A percentile compares a stretch with the other conserved stretches of the same genome.
These are phyloP conservation scores for Ustilago cynodontis DNA, from an alignment of 1,284 basidiomycete genomes.

Conservation along the genomic window DNA sequence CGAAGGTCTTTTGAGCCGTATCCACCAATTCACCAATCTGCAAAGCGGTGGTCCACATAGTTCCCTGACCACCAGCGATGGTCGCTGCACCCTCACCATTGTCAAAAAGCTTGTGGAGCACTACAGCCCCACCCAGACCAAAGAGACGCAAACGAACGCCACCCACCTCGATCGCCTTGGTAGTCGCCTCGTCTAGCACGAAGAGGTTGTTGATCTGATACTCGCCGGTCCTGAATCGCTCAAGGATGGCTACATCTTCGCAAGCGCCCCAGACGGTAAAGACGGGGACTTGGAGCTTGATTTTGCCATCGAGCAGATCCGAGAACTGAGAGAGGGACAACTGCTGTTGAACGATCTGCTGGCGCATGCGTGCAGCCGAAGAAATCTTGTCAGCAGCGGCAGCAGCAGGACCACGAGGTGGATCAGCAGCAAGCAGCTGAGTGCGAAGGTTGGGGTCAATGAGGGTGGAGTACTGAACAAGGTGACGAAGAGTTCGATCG, in stretches of 20 bases:
- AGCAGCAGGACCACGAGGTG: slow-evolving; percentile 55
- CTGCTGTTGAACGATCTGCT: slow-evolving; percentile 68
- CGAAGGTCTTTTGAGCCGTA: slow-evolving; percentile 89
- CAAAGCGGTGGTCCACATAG: slow-evolving; percentile 98
- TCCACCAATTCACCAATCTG: slow-evolving; percentile 98
- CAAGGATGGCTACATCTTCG: slow-evolving; percentile 91
- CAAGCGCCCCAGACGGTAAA: slow-evolving; percentile 98
- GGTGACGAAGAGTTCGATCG: slow-evolving; percentile 90
- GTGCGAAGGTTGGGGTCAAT: slow-evolving; percentile 84
- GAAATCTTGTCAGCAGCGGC: slow-evolving; percentile 33
- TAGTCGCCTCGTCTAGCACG: slow-evolving; percentile 93
- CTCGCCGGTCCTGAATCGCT: slow-evolving; percentile 87
- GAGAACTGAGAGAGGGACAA: slow-evolving; percentile 88
- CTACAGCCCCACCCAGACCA: slow-evolving; percentile 93
- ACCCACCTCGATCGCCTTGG: slow-evolving; percentile 88
- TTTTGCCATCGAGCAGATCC: slow-evolving; percentile 80
- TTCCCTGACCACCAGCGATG: slow-evolving; percentile 96
- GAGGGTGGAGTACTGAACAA: slow-evolving; percentile 97
- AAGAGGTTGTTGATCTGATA: slow-evolving; percentile 83
- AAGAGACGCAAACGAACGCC: slow-evolving; percentile 92
- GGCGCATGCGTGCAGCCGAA: slow-evolving; percentile 51
- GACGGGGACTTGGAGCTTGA: slow-evolving; percentile 77
- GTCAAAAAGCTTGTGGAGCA: slow-evolving; percentile 97
- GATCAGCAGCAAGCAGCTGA: slow-evolving; percentile 79
- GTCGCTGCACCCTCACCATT: slow-evolving; percentile 93